Percentiles rank a stretch among this genome's conserved stretches.
These are phyloP conservation scores for Rhizomucor miehei DNA, from an alignment of 371 early-diverging fungal genomes.

Conservation along the genomic window DNA sequence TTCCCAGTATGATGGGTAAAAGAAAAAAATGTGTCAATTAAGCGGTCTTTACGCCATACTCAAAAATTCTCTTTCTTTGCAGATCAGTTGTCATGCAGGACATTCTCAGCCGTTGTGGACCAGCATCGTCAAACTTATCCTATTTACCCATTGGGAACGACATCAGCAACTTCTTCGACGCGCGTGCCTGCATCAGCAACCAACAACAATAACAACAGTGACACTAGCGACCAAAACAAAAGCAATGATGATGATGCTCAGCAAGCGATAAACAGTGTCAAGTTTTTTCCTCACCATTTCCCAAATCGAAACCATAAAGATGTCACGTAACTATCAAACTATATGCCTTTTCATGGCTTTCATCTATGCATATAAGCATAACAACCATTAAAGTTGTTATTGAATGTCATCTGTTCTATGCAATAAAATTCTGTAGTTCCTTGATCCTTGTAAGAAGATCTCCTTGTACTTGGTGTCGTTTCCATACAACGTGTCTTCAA, in stretches of 20 bases:
- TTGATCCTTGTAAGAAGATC: too few relatives aligned
- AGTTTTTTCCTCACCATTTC: not conserved
- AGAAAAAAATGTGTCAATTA: too few relatives aligned
- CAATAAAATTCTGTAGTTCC: too few relatives aligned
- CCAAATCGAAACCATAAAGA: not conserved
- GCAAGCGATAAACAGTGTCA: not conserved
- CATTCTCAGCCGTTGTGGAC: not conserved
- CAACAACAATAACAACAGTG: not conserved
- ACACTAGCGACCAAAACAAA: not conserved
- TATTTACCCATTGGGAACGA: not conserved
- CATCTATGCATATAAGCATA: too few relatives aligned
- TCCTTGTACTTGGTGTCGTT: too few relatives aligned
- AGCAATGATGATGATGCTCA: too few relatives aligned
- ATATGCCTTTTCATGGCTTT: too few relatives aligned
- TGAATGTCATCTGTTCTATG: too few relatives aligned
- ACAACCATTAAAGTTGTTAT: too few relatives aligned
- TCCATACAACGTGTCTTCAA: too few relatives aligned
- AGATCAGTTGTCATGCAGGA: not conserved
- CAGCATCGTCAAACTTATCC: not conserved
- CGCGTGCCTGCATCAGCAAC: not conserved
- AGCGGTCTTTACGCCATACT: not conserved
- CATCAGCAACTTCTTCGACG: not conserved
- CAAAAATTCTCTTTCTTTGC: too few relatives aligned
- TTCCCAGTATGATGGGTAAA: slow-evolving; percentile 20
- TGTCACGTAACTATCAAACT: too few relatives aligned